Evolutionary conservation across 768 basidiomycete species (phyloP).

Genomic region (Lepiota subincarnata): DNA sequence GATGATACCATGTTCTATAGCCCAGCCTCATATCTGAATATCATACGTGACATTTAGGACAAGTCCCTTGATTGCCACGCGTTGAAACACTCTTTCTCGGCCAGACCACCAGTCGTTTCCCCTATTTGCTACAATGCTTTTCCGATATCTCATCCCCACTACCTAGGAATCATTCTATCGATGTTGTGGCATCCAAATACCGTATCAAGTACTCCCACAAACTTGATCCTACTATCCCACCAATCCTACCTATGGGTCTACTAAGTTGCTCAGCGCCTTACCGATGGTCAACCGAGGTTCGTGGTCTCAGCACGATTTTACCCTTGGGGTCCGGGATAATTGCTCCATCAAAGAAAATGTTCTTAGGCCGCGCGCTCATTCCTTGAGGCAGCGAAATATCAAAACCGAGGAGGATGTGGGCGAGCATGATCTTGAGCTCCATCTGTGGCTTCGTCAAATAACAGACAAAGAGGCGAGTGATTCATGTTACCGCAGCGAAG

Average conservation of each 20-base stretch:
- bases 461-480: neutral
- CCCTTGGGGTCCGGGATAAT: constrained; percentile 31
- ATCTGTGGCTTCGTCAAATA: constrained; percentile 19
- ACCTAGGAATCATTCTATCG: neutral
- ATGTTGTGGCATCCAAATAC: no score
- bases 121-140: neutral
- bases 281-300: neutral
- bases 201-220: no score
- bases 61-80: neutral
- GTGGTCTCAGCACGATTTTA: constrained; percentile 25
- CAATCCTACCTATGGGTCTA: no score
- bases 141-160: neutral
- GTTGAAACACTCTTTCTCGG: neutral
- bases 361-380: constrained; percentile 23
- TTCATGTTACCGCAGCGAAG: constrained; percentile 29
- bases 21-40: neutral
- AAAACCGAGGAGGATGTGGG: constrained; percentile 31
- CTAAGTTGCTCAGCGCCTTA: no score
- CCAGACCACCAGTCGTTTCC: neutral
- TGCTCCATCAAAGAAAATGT: constrained; percentile 29
- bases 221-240: no score
- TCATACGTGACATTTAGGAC: neutral
- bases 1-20: neutral
- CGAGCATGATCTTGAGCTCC: constrained; percentile 34
- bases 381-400: constrained; percentile 25